A percentile compares a stretch with the other conserved stretches of the same genome.
Evolutionary conservation across 1,284 basidiomycete species (phyloP).

Genomic region (Ceratobasidium sp.): DNA sequence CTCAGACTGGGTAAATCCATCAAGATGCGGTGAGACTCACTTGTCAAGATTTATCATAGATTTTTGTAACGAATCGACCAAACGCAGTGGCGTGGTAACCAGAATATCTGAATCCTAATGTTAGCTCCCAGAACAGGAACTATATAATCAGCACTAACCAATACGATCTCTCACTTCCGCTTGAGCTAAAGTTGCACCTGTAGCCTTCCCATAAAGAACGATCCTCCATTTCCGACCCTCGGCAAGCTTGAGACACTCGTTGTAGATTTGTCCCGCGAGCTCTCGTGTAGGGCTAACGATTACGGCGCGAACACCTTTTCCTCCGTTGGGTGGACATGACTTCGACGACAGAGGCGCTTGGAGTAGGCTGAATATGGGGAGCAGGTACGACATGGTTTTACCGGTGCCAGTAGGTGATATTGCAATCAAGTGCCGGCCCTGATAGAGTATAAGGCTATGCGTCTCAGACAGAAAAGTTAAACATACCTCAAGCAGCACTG

Average conservation of each 20-base stretch:
- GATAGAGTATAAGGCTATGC: constrained; percentile 52
- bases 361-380: constrained; percentile 81
- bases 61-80: constrained; percentile 80
- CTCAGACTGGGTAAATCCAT: neutral
- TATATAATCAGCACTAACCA: constrained; percentile 60
- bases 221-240: constrained; percentile 87
- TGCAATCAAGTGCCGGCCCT: constrained; percentile 86
- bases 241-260: constrained; percentile 88
- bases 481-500: constrained; percentile 77
- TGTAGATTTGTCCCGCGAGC: constrained; percentile 95
- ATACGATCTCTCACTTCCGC: constrained; percentile 78
- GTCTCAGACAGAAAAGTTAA: constrained; percentile 52
- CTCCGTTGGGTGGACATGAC: constrained; percentile 58
- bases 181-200: constrained; percentile 77
- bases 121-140: neutral
- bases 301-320: constrained; percentile 79
- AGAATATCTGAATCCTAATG: constrained; percentile 71
- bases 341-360: constrained; percentile 68
- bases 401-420: constrained; percentile 96
- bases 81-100: constrained; percentile 82
- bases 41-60: constrained; percentile 76
- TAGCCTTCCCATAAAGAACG: constrained; percentile 87
- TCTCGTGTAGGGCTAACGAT: constrained; percentile 95
- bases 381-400: constrained; percentile 90
- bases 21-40: constrained; percentile 63